Evolutionary conservation across 2,329 filamentous ascomycete genomes (phyloP), one percentile per base, ranked within the genome.

Genomic region (Saccharata proteae): DNA sequence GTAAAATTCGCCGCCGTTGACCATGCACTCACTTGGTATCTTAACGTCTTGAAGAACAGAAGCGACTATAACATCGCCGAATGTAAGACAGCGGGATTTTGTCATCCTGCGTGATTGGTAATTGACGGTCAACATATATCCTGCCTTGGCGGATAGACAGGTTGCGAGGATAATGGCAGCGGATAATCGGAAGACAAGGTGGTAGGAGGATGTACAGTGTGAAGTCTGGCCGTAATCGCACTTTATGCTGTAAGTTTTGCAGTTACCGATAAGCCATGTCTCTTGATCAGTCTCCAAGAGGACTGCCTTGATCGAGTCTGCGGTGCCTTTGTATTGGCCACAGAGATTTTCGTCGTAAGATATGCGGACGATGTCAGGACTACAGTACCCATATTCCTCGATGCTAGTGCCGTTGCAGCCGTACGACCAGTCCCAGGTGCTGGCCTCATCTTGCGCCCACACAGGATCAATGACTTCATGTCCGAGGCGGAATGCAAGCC

Each of bases 101-200:
- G 44, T 18, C 24, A 51, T 45, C 14, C 43, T 43, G 15, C 46
- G 38, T 10, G 40, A 40, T 3, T 36, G 11, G 2, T 48, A 11
- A 32, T 51, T 50, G 20, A 47, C 41, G 4, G 29, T 34, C n/a
- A 47, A 28, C 48, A 54, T 52, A 32, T 54, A 52, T 3, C 38
- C 38, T 3, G 48, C 45, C 31, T 51, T 51, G 25, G 45, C 32
- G 5, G 39, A 22, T 10, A 52, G 34, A 30, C 42, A 45, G 2
- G 26, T 40, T 8, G 40, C 38, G 6, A 52, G 41, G 5, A 48
- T 43, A 21, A 52, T 44, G 6, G 44, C 49, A 4, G 46, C 45
- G 21, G 43, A 47, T 43, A 51, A 48, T 10, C 49, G 43, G 13
- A 53, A 38, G 27, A 49, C 51, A 11, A 52, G 31, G n/a, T 19